Evolutionary conservation across 768 basidiomycete species (phyloP).

Genomic region (Nidularia pulvinata): DNA sequence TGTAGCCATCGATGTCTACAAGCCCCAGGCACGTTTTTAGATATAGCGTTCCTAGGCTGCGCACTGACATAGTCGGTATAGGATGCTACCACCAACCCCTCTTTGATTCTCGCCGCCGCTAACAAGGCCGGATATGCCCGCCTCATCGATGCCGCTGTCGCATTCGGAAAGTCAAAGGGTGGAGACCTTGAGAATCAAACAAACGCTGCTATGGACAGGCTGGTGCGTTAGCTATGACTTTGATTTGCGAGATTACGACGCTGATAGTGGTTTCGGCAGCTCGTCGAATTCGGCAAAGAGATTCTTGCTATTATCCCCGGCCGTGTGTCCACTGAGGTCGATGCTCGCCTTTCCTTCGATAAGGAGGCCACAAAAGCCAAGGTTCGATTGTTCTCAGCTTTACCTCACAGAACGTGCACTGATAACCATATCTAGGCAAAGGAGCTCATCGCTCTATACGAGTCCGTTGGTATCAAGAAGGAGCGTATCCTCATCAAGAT

Average conservation of each 20-base stretch:
- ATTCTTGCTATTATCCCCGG: conserved; percentile 96
- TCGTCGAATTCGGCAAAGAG: conserved; percentile 97
- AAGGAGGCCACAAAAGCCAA: conserved; percentile 91
- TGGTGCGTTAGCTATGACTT: conserved; percentile 51
- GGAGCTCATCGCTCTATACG: conserved; percentile 92
- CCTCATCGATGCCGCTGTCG: conserved; percentile 76
- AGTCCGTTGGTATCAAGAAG: conserved; percentile 90
- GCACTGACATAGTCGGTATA: conserved; percentile 22
- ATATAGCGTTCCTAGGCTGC: not conserved
- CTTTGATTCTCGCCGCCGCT: conserved; percentile 90
- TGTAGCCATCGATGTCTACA: conserved; percentile 92
- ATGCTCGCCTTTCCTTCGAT: conserved; percentile 97
- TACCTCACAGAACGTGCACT: conserved; percentile 5
- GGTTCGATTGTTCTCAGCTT: conserved; percentile 30
- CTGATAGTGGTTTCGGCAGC: conserved; percentile 40
- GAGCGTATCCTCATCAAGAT: conserved; percentile 99
- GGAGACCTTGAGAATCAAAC: conserved; percentile 74
- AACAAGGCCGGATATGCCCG: conserved; percentile 86
- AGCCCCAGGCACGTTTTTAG: conserved; percentile 69
- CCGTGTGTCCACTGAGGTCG: conserved; percentile 98
- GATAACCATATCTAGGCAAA: conserved; percentile 48
- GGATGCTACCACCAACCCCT: conserved; percentile 99
- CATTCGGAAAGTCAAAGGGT: conserved; percentile 80
- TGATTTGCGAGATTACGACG: not conserved
- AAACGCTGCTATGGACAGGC: conserved; percentile 83